Evolutionary conservation across 768 basidiomycete genomes (phyloP), one percentile per base, ranked within the genome.

Genomic region (Termitomyces sp.): DNA sequence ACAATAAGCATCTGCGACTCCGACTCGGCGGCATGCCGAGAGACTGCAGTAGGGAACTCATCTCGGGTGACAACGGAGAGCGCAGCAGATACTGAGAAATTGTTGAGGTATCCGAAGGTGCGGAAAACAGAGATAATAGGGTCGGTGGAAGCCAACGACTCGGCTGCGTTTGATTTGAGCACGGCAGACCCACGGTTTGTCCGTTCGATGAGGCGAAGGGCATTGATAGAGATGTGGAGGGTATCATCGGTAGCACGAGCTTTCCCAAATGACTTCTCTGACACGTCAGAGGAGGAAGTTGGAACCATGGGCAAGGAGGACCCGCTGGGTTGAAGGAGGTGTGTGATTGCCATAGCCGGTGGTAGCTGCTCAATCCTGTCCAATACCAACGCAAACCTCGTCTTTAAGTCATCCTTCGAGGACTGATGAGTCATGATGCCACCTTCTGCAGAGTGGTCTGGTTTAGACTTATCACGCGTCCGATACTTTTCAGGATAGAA

Each of bases 111-210:
- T 5, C 83, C 89, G 67, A 93, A 95, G 5, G 90, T 91, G 51
- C 83, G 80, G 77, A 89, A 88, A 31, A 91, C 78, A 1, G 84
- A 82, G 16, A 91, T 72, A 41, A 93, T 70, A 3, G 92, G 81
- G 63, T 95, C 92, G 41, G 79, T 83, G 53, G 76, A 77, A 38
- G 90, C 77, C 29, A 94, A 75, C 3, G 80, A 74, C n/a, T 90
- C 89, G 1, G 87, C 82, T 59, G 85, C 86, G 52, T 90, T 83
- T 1, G 89, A 90, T 66, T 84, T 88, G 69, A 98, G 82, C 34
- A 96, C 84, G 2, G 89, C 87, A 2, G 91, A 94, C 1, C 90
- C 91, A 56, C 96, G 88, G 37, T 87, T 86, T 1, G 92, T 90
- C 40, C 97, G 75, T 68, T 97, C 95, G 62, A 98, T 84, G 10